These are phyloP conservation scores for Aspergillus fumigatus DNA, from an alignment of 2,329 filamentous ascomycete species.

Conservation along the genomic window DNA sequence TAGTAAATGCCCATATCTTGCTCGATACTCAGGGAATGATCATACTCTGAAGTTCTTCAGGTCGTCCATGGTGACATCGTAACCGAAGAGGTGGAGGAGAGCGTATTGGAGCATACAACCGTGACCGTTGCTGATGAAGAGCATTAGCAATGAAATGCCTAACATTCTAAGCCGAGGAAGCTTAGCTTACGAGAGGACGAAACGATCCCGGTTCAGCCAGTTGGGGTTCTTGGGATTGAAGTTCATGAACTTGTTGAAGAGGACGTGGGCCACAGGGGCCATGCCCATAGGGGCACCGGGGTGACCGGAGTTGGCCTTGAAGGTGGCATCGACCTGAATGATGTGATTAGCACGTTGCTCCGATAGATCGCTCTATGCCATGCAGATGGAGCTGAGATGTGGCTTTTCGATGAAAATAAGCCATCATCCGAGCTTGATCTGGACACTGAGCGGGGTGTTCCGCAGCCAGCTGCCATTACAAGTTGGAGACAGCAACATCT, in stretches of 20 bases:
- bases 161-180: constrained; percentile 26
- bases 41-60: constrained; percentile 94
- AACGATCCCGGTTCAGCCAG: constrained; percentile 96
- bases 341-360: constrained; percentile 6
- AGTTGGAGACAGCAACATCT: background rate
- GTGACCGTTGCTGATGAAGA: constrained; percentile 75
- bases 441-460: background rate
- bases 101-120: constrained; percentile 99
- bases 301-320: constrained; percentile 93
- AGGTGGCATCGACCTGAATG: constrained; percentile 89
- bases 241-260: constrained; percentile 98
- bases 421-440: background rate
- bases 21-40: constrained; percentile 16
- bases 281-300: constrained; percentile 97
- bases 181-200: constrained; percentile 96
- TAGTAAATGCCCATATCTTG: background rate
- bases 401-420: background rate
- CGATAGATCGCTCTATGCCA: background rate
- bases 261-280: constrained; percentile 92
- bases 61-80: constrained; percentile 79
- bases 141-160: constrained; percentile 9
- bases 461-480: background rate
- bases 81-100: constrained; percentile 94
- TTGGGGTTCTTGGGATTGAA: constrained; percentile 99
- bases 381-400: background rate